These are phyloP conservation scores for Lasiodiplodia theobromae DNA, from an alignment of 2,329 filamentous ascomycete species.

Conservation along the genomic window DNA sequence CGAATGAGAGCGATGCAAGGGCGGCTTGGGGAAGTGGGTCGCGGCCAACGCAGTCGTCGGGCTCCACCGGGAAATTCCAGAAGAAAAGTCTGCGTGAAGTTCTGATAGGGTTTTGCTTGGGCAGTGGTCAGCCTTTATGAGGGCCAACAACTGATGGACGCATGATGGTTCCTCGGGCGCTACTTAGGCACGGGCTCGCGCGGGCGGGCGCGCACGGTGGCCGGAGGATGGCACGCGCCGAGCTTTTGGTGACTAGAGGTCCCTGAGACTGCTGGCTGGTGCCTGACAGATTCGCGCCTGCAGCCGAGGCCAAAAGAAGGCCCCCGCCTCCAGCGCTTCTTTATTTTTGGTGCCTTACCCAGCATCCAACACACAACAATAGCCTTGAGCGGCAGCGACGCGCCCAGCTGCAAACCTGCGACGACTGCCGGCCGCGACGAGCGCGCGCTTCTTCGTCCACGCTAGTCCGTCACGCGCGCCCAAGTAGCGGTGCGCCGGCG, in stretches of 20 bases:
- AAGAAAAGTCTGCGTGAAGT: slow-evolving; percentile 3
- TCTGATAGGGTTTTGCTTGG: neutral
- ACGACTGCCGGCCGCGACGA: neutral
- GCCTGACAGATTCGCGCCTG: neutral
- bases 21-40: neutral
- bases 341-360: slow-evolving; percentile 17
- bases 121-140: neutral
- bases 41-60: slow-evolving; percentile 4
- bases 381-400: neutral
- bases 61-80: slow-evolving; percentile 6
- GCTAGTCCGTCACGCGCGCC: slow-evolving; percentile 8
- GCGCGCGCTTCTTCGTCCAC: slow-evolving; percentile 3
- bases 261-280: slow-evolving; percentile 5
- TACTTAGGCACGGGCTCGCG: slow-evolving; percentile 19
- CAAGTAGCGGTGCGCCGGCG: neutral
- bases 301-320: neutral
- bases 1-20: slow-evolving; percentile 19
- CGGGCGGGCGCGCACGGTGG: slow-evolving; percentile 8
- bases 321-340: neutral
- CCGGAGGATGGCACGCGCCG: slow-evolving; percentile 15
- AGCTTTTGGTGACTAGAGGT: slow-evolving; percentile 10
- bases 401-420: neutral
- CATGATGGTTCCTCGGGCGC: slow-evolving; percentile 22
- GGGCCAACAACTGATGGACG: slow-evolving; percentile 6
- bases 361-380: neutral